A percentile compares a stretch with the other conserved stretches of the same genome.
Conservation (phyloP, 148 eudicot genomes). For the Tetragonia tetragonoides region DNA sequence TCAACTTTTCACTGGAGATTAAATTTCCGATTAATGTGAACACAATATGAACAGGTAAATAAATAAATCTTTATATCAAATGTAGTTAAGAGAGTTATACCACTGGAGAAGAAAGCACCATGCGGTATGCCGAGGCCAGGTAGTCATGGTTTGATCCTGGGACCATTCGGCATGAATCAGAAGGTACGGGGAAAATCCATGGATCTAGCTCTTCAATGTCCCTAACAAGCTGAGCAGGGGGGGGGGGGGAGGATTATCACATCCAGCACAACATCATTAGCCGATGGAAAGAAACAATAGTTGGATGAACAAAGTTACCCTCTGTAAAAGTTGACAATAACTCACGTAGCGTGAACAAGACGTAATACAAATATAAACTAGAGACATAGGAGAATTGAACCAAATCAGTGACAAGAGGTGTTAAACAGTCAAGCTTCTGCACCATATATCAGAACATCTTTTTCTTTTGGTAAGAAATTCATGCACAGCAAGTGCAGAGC, state of each 20-base stretch:
- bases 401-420: not conserved
- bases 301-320: not conserved
- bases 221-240: slow-evolving; percentile 45
- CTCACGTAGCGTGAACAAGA: too few species aligned
- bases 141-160: slow-evolving; percentile 93
- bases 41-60: slow-evolving; percentile 2
- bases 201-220: slow-evolving; percentile 61
- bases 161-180: slow-evolving; percentile 51
- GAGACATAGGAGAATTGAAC: not conserved
- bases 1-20: not conserved
- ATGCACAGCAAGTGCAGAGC: not conserved
- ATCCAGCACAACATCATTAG: slow-evolving; percentile 5
- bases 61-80: slow-evolving; percentile 3
- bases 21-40: not conserved
- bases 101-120: slow-evolving; percentile 89
- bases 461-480: not conserved
- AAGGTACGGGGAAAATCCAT: slow-evolving; percentile 83
- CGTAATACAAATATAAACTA: not conserved
- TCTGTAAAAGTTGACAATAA: too few species aligned
- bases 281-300: not conserved
- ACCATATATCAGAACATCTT: not conserved
- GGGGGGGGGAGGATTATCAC: not conserved
- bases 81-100: slow-evolving; percentile 39
- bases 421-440: not conserved
- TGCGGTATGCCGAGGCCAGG: slow-evolving; percentile 60